Percentiles rank a stretch among this genome's conserved stretches.
phyloP scores from a whole-genome alignment of 306 rosid genomes.

The Fragaria ananassa region DNA sequence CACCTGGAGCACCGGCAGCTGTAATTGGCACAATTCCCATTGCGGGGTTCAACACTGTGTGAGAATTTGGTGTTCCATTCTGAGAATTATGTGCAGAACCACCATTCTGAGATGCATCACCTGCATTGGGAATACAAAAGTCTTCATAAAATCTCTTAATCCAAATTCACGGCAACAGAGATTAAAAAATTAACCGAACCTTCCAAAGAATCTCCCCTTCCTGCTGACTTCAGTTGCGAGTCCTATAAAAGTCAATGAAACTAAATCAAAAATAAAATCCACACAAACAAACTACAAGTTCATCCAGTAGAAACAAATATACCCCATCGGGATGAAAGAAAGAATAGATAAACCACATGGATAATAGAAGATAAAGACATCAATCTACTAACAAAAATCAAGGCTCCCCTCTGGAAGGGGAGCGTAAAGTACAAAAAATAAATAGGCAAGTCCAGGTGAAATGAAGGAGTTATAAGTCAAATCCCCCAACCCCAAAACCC shows the following conservation, averaged over 20 bases:
- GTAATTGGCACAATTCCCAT: slow-evolving; percentile 60
- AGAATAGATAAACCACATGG: neutral
- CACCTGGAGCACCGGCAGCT: slow-evolving; percentile 67
- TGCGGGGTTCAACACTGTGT: slow-evolving; percentile 61
- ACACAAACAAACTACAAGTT: neutral
- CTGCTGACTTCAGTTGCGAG: slow-evolving; percentile 77
- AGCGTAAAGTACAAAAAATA: neutral
- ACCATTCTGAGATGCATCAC: slow-evolving; percentile 82
- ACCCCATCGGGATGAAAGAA: neutral
- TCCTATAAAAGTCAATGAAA: slow-evolving; percentile 50
- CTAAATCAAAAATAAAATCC: slow-evolving; percentile 17
- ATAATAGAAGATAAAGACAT: neutral
- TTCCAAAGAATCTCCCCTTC: slow-evolving; percentile 80
- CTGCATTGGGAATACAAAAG: slow-evolving; percentile 38
- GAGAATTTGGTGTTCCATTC: slow-evolving; percentile 71
- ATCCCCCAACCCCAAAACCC: neutral
- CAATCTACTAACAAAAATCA: neutral
- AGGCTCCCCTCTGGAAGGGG: neutral
- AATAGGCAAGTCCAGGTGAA: too few relatives aligned
- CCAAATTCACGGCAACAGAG: slow-evolving; percentile 26
- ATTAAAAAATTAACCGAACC: slow-evolving; percentile 44
- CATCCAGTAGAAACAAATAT: neutral
- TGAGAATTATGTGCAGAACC: slow-evolving; percentile 61
- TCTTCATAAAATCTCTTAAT: slow-evolving; percentile 19
- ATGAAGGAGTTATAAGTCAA: neutral